Percentiles rank a stretch among this genome's conserved stretches.
phyloP scores from a whole-genome alignment of 2,329 filamentous ascomycete genomes.

The Amauroascus verrucosus region DNA sequence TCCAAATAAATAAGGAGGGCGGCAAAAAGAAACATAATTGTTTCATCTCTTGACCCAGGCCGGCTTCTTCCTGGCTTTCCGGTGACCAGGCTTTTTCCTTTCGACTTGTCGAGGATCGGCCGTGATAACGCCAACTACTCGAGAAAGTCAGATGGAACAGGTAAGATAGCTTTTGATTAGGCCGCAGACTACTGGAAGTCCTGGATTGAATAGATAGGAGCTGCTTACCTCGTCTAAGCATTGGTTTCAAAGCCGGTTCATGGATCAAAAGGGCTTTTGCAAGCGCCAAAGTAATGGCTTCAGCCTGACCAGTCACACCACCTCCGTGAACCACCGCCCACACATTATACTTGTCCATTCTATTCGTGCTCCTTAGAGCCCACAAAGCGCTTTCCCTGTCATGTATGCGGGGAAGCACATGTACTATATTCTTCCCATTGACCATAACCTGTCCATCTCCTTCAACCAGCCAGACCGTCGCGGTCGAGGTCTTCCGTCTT shows the following conservation, averaged over 20 bases:
- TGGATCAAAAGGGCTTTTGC: conserved; percentile 81
- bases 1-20: background rate
- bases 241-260: conserved; percentile 82
- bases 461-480: conserved; percentile 80
- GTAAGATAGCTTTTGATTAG: background rate
- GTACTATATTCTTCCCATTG: conserved; percentile 75
- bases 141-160: background rate
- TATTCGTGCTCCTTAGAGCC: conserved; percentile 70
- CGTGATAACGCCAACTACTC: conserved; percentile 76
- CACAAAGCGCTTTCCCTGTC: conserved; percentile 91
- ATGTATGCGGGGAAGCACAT: conserved; percentile 77
- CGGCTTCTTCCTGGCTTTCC: conserved; percentile 97
- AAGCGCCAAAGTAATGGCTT: conserved; percentile 83
- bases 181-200: background rate
- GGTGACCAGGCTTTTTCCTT: conserved; percentile 91
- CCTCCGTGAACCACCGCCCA: conserved; percentile 79
- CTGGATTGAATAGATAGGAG: background rate
- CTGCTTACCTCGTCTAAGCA: conserved; percentile 73
- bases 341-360: conserved; percentile 93
- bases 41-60: conserved; percentile 81
- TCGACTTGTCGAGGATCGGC: conserved; percentile 87
- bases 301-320: conserved; percentile 88
- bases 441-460: conserved; percentile 81
- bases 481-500: conserved; percentile 75
- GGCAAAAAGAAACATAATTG: conserved; percentile 9